These are phyloP conservation scores for Sedum album DNA, from an alignment of 164 flowering plant species.

Conservation along the genomic window DNA sequence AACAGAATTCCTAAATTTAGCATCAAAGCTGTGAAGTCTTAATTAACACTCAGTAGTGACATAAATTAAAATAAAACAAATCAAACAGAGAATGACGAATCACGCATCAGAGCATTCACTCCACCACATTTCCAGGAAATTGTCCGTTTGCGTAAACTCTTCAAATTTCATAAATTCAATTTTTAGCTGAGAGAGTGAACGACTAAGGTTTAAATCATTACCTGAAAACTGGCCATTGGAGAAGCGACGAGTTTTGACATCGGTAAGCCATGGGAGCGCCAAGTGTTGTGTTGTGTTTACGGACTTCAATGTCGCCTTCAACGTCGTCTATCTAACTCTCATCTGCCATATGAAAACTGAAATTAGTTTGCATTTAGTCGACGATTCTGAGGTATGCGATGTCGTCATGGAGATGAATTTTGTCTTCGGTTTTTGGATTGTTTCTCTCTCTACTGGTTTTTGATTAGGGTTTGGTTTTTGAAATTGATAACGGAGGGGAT, in stretches of 20 bases:
- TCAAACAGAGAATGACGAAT: not conserved
- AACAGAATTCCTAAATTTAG: not conserved
- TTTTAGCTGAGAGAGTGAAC: no score
- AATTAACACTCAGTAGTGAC: not conserved
- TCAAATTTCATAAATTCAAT: not conserved
- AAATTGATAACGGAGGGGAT: not conserved
- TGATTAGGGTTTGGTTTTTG: no score
- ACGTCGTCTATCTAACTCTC: not conserved
- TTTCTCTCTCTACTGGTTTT: not conserved
- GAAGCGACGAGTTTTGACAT: conserved; percentile 1
- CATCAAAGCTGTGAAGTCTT: not conserved
- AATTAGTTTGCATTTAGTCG: no score
- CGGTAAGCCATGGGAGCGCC: not conserved
- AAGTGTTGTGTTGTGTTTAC: not conserved
- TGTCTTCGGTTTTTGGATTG: no score
- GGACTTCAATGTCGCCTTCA: not conserved
- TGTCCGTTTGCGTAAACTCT: not conserved
- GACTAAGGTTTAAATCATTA: not conserved
- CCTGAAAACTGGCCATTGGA: conserved; percentile 3
- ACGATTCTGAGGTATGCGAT: no score
- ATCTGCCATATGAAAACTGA: not conserved
- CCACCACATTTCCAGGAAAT: not conserved
- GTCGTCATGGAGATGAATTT: not conserved
- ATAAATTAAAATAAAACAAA: not conserved
- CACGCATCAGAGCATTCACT: not conserved